Conservation (phyloP, 495 filamentous ascomycete genomes). For the Astrocystis sublimbata region DNA sequence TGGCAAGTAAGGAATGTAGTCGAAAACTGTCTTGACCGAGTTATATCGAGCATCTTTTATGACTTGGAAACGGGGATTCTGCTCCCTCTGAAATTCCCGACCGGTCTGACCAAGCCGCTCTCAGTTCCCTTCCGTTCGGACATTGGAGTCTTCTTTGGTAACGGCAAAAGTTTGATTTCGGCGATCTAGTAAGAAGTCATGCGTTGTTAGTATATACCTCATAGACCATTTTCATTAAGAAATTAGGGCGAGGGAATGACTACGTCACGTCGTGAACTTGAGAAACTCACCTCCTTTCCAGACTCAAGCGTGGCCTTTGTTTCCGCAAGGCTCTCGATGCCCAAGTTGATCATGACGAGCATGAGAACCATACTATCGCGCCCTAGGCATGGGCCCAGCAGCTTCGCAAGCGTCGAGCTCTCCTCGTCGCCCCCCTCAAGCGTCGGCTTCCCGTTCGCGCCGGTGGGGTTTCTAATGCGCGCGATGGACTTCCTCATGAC, state of each 20-base stretch:
- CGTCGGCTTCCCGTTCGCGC: constrained; percentile 56
- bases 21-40: too few species aligned
- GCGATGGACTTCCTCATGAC: constrained; percentile 45
- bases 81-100: background rate
- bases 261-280: too few species aligned
- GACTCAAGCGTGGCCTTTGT: constrained; percentile 91
- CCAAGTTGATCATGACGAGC: constrained; percentile 94
- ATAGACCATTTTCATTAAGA: too few species aligned
- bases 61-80: background rate
- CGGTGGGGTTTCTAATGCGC: background rate
- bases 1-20: too few species aligned
- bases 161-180: background rate
- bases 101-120: background rate
- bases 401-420: constrained; percentile 46
- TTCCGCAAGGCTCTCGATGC: constrained; percentile 81
- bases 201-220: too few species aligned
- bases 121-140: too few species aligned
- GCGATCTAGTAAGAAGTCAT: too few species aligned
- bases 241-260: background rate
- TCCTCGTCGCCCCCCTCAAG: constrained; percentile 6
- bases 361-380: constrained; percentile 96
- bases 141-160: background rate
- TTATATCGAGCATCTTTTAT: background rate
- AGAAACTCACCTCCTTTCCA: constrained; percentile 81
- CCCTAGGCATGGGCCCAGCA: constrained; percentile 89